Evolutionary conservation across 1,284 basidiomycete species (phyloP), one percentile per base, ranked within the genome.

Genomic region (Cryptococcus sp.): DNA sequence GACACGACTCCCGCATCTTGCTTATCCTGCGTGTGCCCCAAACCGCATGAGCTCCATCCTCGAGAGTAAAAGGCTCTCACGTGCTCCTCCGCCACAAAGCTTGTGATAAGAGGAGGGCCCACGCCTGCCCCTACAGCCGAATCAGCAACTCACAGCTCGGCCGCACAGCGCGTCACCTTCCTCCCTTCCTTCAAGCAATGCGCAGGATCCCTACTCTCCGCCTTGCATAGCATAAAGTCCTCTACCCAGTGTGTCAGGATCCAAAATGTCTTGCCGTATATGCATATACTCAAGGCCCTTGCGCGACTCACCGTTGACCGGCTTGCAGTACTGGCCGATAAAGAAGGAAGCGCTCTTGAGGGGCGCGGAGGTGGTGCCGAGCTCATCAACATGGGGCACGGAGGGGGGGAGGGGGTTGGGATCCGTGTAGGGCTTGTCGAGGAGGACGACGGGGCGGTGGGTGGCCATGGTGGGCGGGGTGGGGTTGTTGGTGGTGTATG

Each of bases 201-300:
- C 37, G 78, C 91, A 13, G 96, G 91, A 74, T 97, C 87, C 55
- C 84, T 82, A 74, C 84, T 87, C 81, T 98, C 93, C 48, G 84
- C 81, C 81, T 98, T 98, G 85, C 96, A 98, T 56, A 98, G 87
- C 92, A 99, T 97, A 73, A 98, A 98, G 81, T 99, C 95, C 84
- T 97, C 93, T 96, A 72, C 38, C 48, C 42, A 55, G 11, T 42
- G 9, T n/a, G 24, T 21, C 42, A 57, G 55, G 13, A 46, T 16
- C 2, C 13, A 21, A 38, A 36, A 50, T 50, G 24, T 3, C 13
- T 1, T 24, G 16, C 28, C 6, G 23, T 20, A 55, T n/a, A 18
- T 9, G 16, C 21, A n/a, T 24, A 36, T 18, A 13, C 16, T 24
- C 46, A 7, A 42, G 24, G 21, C 46, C 6, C 11, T 4, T 24